Base-by-base conservation (phyloP, 306 rosid species). In the Prinsepia uniflora region DNA sequence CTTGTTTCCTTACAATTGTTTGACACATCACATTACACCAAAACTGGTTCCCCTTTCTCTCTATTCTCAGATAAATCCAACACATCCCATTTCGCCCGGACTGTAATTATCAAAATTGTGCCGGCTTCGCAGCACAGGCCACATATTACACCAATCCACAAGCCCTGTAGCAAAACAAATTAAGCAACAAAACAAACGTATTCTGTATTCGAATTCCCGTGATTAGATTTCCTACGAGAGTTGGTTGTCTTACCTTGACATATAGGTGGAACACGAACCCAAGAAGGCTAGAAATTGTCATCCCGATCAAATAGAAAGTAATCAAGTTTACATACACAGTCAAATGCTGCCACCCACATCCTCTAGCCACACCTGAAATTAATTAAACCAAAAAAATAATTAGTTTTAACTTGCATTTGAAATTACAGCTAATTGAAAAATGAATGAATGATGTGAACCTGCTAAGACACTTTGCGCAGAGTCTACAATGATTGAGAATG, bases 381-480 rank as follows among this genome's bases (percentile, higher is more conserved):
- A 24, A 24, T 24, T 24, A 41, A 5, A 59, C 57, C 11, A 10
- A 42, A 48, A 15, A 76, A 19, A n/a, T 24, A 10, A 74, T 14
- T 15, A 7, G 22, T 30, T 1, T 30, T 30, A 30, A 30, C 36
- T 3, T 30, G 36, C 36, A 30, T 30, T 30, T 30, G 36, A 30
- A 30, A 30, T 30, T 30, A 20, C 4, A 56, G 10, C 61, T 56
- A 56, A 3, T 39, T 22, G 11, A 14, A 8, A 56, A 4, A 49
- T 20, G 22, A 22, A 39, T 22, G 7, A 39, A 20, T 56, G 61
- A 56, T 56, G 39, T 30, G 12, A 73, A 93, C 98, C 97, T 88
- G 98, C 90, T 80, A 93, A 80, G 67, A 88, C 90, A 65, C 96
- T 90, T 82, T 93, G 98, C 20, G 86, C 39, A 2, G 94, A 69